Evolutionary conservation across 495 filamentous ascomycete species (phyloP), one percentile per base, ranked within the genome.

Genomic region (Monascus purpureus): DNA sequence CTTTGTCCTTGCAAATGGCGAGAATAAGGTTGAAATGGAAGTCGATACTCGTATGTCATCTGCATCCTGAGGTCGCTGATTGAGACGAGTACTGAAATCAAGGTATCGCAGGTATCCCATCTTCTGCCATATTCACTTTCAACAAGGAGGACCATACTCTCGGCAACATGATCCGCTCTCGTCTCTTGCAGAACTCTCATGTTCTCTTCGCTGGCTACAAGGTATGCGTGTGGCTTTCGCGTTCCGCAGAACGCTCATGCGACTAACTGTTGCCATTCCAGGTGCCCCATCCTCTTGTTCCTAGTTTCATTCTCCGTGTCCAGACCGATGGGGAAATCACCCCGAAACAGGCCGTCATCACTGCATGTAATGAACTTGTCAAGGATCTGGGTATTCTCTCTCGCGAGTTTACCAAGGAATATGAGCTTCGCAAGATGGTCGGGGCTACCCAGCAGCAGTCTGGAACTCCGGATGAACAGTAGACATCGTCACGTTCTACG

Each of bases 141-240:
- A 77, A 83, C 52, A 95, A 93, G 56, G 92, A 99, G 50, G 92
- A 99, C 50, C 90, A 96, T 57, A 96, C 92, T 1, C 69, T 99
- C 27, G 90, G 75, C 36, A 95, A 96, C 50, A 67, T 96, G 37
- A 70, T 99, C 25, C 72, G 75, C 35, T 70, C 76, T 32, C 80
- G 82, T 38, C 80, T 96, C 28, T 68, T 83, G 45, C 75, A 82
- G 48, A 77, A 77, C 31, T 61, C 68, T 8, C 72, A 93, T 49
- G 82, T 96, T 35, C 55, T 72, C 38, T 90, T 93, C 59, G 75
- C 84, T 28, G 90, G 72, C 3, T 96, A 96, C 68, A 85, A 85
- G 57, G 80, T 82, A 63, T 35, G 65, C n/a, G n/a, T n/a, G n/a
- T n/a, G n/a, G n/a, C 29, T 13, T 24, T 8, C 13, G n/a, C 6